Evolutionary conservation across 768 basidiomycete species (phyloP).

Genomic region (Amanita inopinata): DNA sequence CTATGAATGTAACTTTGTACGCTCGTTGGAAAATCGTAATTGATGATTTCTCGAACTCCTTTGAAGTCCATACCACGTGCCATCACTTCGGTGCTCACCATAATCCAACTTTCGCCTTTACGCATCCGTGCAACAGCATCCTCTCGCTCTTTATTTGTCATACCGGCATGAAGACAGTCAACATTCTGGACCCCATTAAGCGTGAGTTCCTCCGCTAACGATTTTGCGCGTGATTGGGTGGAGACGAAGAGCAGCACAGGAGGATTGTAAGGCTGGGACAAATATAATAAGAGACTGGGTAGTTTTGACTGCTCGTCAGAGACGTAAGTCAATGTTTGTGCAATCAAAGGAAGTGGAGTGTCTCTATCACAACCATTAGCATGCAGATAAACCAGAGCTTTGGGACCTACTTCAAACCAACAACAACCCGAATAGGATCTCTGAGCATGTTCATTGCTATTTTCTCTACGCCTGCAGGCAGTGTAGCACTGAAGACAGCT

Average conservation of each 20-base stretch:
- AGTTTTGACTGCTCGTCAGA: constrained; percentile 93
- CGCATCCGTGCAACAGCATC: constrained; percentile 80
- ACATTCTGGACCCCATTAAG: constrained; percentile 73
- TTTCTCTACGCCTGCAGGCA: constrained; percentile 83
- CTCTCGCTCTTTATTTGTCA: constrained; percentile 82
- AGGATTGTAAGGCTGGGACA: constrained; percentile 78
- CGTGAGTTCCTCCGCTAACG: constrained; percentile 72
- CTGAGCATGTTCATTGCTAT: constrained; percentile 77
- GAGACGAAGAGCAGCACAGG: constrained; percentile 90
- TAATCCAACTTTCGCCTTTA: constrained; percentile 84
- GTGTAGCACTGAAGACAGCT: constrained; percentile 89
- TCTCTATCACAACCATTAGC: constrained; percentile 44
- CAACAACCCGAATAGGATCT: constrained; percentile 88
- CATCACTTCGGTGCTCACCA: constrained; percentile 97
- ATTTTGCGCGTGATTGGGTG: constrained; percentile 76
- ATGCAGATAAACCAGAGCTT: not conserved
- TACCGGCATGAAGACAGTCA: constrained; percentile 85
- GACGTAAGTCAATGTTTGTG: constrained; percentile 84
- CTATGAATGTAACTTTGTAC: constrained; percentile 95
- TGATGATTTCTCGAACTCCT: constrained; percentile 88
- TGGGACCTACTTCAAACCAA: constrained; percentile 79
- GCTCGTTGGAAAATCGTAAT: constrained; percentile 94
- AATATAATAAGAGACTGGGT: constrained; percentile 72
- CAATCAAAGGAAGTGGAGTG: constrained; percentile 85
- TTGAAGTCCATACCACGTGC: constrained; percentile 98